Conservation (phyloP, 2,329 filamentous ascomycete genomes). For the Epichloe brachyelytri region DNA sequence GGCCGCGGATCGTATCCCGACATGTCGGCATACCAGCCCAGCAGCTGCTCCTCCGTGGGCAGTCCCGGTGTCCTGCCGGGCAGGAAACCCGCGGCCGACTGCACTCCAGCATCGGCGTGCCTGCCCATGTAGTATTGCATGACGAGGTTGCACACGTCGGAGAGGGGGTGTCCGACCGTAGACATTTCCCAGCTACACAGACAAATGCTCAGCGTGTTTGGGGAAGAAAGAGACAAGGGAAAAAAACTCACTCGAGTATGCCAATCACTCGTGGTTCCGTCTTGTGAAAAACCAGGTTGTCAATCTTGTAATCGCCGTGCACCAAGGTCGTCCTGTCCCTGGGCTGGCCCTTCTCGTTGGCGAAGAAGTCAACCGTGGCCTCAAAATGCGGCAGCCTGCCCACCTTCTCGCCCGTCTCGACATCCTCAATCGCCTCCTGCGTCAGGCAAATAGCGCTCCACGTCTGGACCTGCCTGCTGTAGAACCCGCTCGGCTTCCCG, state of each 20-base stretch:
- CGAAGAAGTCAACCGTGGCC: slow-evolving; percentile 69
- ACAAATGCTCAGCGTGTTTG: slow-evolving; percentile 6
- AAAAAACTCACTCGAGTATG: slow-evolving; percentile 58
- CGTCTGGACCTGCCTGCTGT: slow-evolving; percentile 72
- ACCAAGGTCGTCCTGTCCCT: slow-evolving; percentile 67
- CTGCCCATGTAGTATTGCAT: slow-evolving; percentile 27
- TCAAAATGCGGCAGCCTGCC: slow-evolving; percentile 75
- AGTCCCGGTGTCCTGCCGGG: slow-evolving; percentile 54
- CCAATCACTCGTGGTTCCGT: slow-evolving; percentile 81
- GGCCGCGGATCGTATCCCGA: slow-evolving; percentile 58
- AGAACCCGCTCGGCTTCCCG: slow-evolving; percentile 67
- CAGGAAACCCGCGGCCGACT: slow-evolving; percentile 39
- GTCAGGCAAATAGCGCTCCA: slow-evolving; percentile 66
- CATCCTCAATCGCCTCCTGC: slow-evolving; percentile 63
- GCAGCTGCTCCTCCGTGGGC: slow-evolving; percentile 27
- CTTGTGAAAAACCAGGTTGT: slow-evolving; percentile 81
- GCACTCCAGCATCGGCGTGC: slow-evolving; percentile 10
- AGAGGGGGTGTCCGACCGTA: slow-evolving; percentile 84
- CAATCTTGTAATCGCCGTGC: slow-evolving; percentile 95
- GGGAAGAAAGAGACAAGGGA: background rate
- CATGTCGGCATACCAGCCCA: slow-evolving; percentile 29
- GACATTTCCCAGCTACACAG: slow-evolving; percentile 79
- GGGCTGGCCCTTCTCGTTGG: slow-evolving; percentile 55
- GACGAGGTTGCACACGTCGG: slow-evolving; percentile 71
- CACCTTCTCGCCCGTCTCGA: slow-evolving; percentile 63